Percentiles rank a stretch among this genome's conserved stretches.
phyloP scores from a whole-genome alignment of 768 basidiomycete species.

The Leucosporidium scottii region DNA sequence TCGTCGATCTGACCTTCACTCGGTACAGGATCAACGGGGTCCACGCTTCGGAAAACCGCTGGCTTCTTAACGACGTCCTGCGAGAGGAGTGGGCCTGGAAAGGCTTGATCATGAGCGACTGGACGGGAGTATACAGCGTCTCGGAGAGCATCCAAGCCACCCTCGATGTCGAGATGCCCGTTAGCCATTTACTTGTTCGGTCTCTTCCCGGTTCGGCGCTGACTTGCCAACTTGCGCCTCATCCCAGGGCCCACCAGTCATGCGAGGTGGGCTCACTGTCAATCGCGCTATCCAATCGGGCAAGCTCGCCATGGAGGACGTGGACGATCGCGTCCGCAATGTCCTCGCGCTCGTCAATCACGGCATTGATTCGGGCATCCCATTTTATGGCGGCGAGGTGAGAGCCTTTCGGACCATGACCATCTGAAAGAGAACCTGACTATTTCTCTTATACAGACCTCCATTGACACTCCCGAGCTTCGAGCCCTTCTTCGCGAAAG shows the following conservation, averaged over 20 bases:
- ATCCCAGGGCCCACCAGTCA: slow-evolving; percentile 44
- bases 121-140: slow-evolving; percentile 36
- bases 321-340: slow-evolving; percentile 49
- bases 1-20: slow-evolving; percentile 34
- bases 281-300: slow-evolving; percentile 36
- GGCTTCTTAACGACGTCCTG: slow-evolving; percentile 39
- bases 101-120: slow-evolving; percentile 41
- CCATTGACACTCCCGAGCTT: slow-evolving; percentile 44
- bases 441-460: slow-evolving; percentile 14
- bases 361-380: slow-evolving; percentile 52
- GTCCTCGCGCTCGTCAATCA: slow-evolving; percentile 51
- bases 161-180: slow-evolving; percentile 38
- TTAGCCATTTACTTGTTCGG: not conserved
- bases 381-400: slow-evolving; percentile 52
- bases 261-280: slow-evolving; percentile 22
- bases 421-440: no score
- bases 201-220: not conserved
- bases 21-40: slow-evolving; percentile 38
- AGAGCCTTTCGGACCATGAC: slow-evolving; percentile 3
- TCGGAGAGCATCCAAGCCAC: slow-evolving; percentile 40
- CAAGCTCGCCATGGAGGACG: slow-evolving; percentile 43
- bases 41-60: slow-evolving; percentile 39
- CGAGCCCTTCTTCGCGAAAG: slow-evolving; percentile 46
- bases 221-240: no score
- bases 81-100: slow-evolving; percentile 41